phyloP scores from a whole-genome alignment of 306 rosid species.

The Mucuna pruriens region DNA sequence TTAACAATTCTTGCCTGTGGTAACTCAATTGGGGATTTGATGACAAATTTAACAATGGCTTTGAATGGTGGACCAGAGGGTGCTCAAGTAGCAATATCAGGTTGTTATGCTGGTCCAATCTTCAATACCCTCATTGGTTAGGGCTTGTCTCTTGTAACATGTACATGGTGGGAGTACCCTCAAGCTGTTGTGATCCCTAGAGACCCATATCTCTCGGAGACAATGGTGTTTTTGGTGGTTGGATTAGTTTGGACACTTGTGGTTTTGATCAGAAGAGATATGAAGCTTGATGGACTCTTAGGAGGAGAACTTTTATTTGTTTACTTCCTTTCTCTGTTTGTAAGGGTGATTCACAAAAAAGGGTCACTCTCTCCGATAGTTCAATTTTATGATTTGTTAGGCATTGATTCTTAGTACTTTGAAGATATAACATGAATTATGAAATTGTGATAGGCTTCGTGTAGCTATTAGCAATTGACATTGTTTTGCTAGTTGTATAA shows the following conservation, averaged over 20 bases:
- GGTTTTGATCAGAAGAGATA: constrained; percentile 34
- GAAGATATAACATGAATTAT: neutral
- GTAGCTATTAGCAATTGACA: neutral
- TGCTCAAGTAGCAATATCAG: constrained; percentile 48
- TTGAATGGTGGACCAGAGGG: constrained; percentile 44
- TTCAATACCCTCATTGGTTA: constrained; percentile 42
- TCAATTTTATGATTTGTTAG: constrained; percentile 4
- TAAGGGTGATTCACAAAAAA: constrained; percentile 42
- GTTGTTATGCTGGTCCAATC: constrained; percentile 52
- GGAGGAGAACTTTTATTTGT: constrained; percentile 47
- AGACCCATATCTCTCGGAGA: constrained; percentile 50
- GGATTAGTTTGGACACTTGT: constrained; percentile 50
- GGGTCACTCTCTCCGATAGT: constrained; percentile 20
- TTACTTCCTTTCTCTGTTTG: constrained; percentile 39
- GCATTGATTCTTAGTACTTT: neutral
- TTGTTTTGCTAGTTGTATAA: neutral
- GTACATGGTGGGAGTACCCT: constrained; percentile 45
- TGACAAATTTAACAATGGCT: constrained; percentile 47
- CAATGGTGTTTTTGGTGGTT: constrained; percentile 39
- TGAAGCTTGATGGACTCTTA: constrained; percentile 50
- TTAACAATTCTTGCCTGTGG: constrained; percentile 55
- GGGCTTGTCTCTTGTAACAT: constrained; percentile 41
- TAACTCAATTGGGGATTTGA: too few species aligned
- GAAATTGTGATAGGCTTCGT: neutral
- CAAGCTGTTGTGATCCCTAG: constrained; percentile 40